phyloP scores from a whole-genome alignment of 1,284 basidiomycete species.

The Tranzscheliella williamsii region DNA sequence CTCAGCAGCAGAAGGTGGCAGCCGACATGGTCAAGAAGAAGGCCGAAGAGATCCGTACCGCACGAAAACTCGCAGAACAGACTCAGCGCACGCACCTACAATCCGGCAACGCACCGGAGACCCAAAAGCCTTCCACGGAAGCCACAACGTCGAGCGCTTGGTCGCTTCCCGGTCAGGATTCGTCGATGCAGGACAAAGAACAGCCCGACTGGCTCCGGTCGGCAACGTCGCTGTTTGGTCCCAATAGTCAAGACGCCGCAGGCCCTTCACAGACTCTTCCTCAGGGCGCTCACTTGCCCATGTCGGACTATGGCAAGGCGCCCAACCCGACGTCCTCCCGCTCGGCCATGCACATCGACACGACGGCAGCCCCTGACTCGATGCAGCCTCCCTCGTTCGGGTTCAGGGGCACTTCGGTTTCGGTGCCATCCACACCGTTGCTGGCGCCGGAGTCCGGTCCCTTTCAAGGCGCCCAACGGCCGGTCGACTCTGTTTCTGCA shows the following conservation, averaged over 20 bases:
- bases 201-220: conserved; percentile 26
- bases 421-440: conserved; percentile 30
- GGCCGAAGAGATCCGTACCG: conserved; percentile 27
- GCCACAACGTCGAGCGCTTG: conserved; percentile 4
- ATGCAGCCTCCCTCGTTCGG: conserved; percentile 27
- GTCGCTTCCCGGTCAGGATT: not conserved
- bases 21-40: conserved; percentile 32
- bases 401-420: conserved; percentile 19
- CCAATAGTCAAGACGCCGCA: not conserved
- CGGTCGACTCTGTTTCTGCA: conserved; percentile 35
- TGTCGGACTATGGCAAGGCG: conserved; percentile 12
- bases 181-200: not conserved
- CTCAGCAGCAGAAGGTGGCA: conserved; percentile 23
- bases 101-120: conserved; percentile 13
- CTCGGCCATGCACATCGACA: conserved; percentile 15
- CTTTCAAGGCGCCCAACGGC: conserved; percentile 21
- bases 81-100: conserved; percentile 40
- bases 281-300: conserved; percentile 20
- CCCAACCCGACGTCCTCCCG: conserved; percentile 4
- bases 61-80: conserved; percentile 32
- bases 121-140: conserved; percentile 24
- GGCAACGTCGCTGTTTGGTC: conserved; percentile 8
- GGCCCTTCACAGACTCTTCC: conserved; percentile 15
- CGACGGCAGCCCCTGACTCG: conserved; percentile 1
- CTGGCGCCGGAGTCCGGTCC: conserved; percentile 24